Evolutionary conservation across 257 asterid genomes (phyloP), one percentile per base, ranked within the genome.

Genomic region (Echites panduratus): DNA sequence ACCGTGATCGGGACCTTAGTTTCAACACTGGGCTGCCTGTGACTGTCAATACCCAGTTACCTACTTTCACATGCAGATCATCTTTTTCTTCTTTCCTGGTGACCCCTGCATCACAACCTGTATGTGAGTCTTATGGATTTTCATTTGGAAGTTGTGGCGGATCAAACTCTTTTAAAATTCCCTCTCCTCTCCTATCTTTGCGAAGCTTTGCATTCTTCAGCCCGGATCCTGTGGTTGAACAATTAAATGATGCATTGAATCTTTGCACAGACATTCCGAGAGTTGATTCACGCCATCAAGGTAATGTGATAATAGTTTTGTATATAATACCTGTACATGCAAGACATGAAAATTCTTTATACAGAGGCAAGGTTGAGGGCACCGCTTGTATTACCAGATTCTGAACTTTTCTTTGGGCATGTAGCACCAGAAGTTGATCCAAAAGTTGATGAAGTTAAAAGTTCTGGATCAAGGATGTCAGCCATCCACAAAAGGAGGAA

Each of bases 181-280:
- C 90, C 22, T 70, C 87, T 16, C 82, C 89, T 5, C 52, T 86
- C 20, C 47, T 79, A 52, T 78, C 96, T 19, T 70, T 91, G 52
- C 86, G 91, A 19, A 91, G 97, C 81, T 89, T 91, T 79, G 83
- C 91, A 35, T 89, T 91, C 84, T 83, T 82, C 78, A 68, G 83
- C 79, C 52, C 82, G 4, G 72, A 76, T 45, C 44, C 68, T 68
- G 80, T 47, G 38, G 79, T 76, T 70, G 89, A 70, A 69, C 84
- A 73, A 74, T 85, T 71, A 57, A 82, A 48, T 38, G 78, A 65
- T 78, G 70, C 78, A 57, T 73, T 84, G 82, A 77, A 78, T 78
- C 77, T 72, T 47, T 79, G 78, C 3, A 64, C 74, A 63, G 79
- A 63, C 75, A 20, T 84, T 47, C 70, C 84, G n/a, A 64, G 73